phyloP scores from a whole-genome alignment of 164 flowering plant genomes.

The Piper longum region DNA sequence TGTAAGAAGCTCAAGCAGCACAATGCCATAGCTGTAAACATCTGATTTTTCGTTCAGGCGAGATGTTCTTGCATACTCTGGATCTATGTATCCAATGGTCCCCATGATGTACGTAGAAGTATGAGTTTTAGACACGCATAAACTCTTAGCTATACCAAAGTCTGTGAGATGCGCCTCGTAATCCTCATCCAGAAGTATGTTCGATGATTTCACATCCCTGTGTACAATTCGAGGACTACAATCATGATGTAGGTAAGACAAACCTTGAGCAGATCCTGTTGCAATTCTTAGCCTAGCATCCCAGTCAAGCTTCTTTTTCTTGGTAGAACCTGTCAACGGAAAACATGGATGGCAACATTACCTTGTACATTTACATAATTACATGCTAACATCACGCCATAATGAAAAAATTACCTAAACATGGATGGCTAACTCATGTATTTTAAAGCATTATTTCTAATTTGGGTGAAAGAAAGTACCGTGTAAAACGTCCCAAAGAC shows the following conservation, averaged over 20 bases:
- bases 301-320: constrained; percentile 77
- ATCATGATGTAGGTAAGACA: constrained; percentile 91
- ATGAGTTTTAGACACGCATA: constrained; percentile 58
- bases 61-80: constrained; percentile 94
- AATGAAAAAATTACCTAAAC: neutral
- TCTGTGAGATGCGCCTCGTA: constrained; percentile 92
- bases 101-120: constrained; percentile 93
- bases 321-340: constrained; percentile 36
- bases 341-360: neutral
- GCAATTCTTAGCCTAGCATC: constrained; percentile 72
- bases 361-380: too few species aligned
- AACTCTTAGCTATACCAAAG: constrained; percentile 89
- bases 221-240: constrained; percentile 92
- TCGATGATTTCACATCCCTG: constrained; percentile 91
- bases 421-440: neutral
- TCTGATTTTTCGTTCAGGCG: constrained; percentile 97
- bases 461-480: constrained; percentile 26
- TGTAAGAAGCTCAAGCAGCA: constrained; percentile 82
- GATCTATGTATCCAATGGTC: constrained; percentile 95
- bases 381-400: neutral
- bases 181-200: constrained; percentile 78
- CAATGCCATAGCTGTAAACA: constrained; percentile 89
- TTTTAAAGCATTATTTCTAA: too few species aligned
- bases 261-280: constrained; percentile 85
- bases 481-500: constrained; percentile 95